A percentile compares a stretch with the other conserved stretches of the same genome.
Evolutionary conservation across 140 eudicot species (phyloP).

Genomic region (Flaveria floridana): DNA sequence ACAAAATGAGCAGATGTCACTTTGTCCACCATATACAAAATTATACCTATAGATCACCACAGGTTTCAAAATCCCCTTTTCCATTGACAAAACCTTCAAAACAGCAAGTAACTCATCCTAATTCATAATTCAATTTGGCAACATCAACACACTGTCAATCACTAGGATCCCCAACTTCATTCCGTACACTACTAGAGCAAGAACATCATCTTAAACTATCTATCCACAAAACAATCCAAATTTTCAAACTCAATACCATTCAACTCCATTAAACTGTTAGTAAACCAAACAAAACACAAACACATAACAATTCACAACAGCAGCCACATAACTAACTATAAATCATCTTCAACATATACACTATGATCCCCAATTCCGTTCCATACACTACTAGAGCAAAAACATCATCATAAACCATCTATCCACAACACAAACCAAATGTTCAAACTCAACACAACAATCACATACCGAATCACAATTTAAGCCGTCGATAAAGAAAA

Average conservation of each 20-base stretch:
- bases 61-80: neutral
- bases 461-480: slow-evolving; percentile 9
- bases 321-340: no score
- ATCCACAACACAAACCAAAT: slow-evolving; percentile 4
- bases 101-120: slow-evolving; percentile 5
- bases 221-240: slow-evolving; percentile 5
- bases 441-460: neutral
- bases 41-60: neutral
- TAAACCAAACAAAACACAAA: neutral
- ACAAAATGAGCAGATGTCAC: neutral
- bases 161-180: neutral
- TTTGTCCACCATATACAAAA: neutral
- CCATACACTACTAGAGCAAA: neutral
- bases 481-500: neutral
- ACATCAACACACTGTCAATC: neutral
- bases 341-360: neutral
- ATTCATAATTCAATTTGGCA: slow-evolving; percentile 7
- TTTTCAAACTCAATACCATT: neutral
- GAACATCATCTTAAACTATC: neutral
- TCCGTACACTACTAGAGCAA: neutral
- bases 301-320: no score
- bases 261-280: neutral
- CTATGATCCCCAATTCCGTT: neutral
- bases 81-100: slow-evolving; percentile 9
- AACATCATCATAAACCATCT: neutral